phyloP scores from a whole-genome alignment of 371 early-diverging fungal species.

The Nematocida displodere region DNA sequence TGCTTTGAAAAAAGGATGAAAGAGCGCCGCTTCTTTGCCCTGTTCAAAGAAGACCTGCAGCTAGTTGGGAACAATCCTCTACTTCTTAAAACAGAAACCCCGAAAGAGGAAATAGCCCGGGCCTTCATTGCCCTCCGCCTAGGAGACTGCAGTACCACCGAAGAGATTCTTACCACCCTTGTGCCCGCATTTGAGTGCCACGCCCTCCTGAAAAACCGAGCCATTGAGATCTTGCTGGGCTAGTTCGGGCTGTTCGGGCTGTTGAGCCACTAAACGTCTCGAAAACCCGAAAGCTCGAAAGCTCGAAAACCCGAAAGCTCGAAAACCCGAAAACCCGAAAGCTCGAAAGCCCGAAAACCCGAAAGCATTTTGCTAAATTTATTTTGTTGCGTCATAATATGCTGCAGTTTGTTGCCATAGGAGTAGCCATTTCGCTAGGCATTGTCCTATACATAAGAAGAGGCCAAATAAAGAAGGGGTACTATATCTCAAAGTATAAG shows the following conservation, averaged over 20 bases:
- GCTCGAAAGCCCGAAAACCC: neutral
- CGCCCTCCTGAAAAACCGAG: constrained; percentile 6
- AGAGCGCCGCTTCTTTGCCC: constrained; percentile 3
- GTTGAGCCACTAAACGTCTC: neutral
- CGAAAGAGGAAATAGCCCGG: constrained; percentile 41
- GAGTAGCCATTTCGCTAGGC: constrained; percentile 11
- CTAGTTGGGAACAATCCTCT: constrained; percentile 33
- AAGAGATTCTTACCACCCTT: constrained; percentile 11
- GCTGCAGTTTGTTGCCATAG: constrained; percentile 36
- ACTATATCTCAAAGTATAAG: neutral
- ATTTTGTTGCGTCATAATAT: constrained; percentile 25
- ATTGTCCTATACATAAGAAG: constrained; percentile 25
- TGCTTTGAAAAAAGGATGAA: constrained; percentile 43
- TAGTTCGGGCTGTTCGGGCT: neutral
- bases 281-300: neutral
- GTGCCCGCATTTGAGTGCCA: constrained; percentile 35
- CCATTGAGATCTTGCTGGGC: constrained; percentile 34
- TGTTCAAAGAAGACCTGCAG: constrained; percentile 14
- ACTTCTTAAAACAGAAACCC: constrained; percentile 15
- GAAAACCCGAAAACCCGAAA: neutral
- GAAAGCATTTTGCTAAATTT: constrained; percentile 1
- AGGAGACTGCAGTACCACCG: constrained; percentile 13
- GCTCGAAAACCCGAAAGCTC: neutral
- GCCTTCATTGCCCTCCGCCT: constrained; percentile 39
- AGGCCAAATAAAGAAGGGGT: neutral